Conservation (phyloP, 345 rosid species). For the Citrus mangshanensis region DNA sequence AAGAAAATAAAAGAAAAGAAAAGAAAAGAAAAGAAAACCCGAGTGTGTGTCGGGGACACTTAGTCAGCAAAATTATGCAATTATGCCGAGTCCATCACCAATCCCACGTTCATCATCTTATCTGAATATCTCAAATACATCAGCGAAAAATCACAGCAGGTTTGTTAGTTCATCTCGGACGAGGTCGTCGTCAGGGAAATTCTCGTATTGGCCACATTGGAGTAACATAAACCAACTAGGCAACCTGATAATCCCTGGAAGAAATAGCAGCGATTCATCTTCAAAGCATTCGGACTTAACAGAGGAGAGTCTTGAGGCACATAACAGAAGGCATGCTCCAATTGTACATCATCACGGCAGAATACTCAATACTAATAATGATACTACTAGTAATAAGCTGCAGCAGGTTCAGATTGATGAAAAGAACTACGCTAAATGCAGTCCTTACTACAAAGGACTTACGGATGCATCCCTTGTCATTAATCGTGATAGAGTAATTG, state of each 20-base stretch:
- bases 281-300: conserved; percentile 39
- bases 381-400: too few relatives aligned
- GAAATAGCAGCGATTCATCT: conserved; percentile 15
- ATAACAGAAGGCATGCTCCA: conserved; percentile 33
- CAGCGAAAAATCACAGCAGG: background rate
- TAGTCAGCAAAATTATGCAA: background rate
- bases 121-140: conserved; percentile 5
- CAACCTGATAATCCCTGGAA: conserved; percentile 6
- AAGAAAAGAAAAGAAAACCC: too few relatives aligned
- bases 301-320: conserved; percentile 41
- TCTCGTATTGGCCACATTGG: conserved; percentile 30
- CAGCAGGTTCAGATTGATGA: background rate
- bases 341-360: background rate
- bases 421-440: conserved; percentile 32
- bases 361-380: too few relatives aligned
- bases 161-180: conserved; percentile 12
- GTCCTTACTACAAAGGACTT: conserved; percentile 58
- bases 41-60: background rate
- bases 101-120: conserved; percentile 27
- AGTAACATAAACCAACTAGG: conserved; percentile 27
- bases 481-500: conserved; percentile 12
- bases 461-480: conserved; percentile 39
- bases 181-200: conserved; percentile 5
- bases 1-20: too few relatives aligned
- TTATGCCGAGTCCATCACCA: conserved; percentile 27